Percentiles rank a stretch among this genome's conserved stretches.
phyloP scores from a whole-genome alignment of 225 moss, liverwort and hornwort species.

The Physcomitrellopsis africana region DNA sequence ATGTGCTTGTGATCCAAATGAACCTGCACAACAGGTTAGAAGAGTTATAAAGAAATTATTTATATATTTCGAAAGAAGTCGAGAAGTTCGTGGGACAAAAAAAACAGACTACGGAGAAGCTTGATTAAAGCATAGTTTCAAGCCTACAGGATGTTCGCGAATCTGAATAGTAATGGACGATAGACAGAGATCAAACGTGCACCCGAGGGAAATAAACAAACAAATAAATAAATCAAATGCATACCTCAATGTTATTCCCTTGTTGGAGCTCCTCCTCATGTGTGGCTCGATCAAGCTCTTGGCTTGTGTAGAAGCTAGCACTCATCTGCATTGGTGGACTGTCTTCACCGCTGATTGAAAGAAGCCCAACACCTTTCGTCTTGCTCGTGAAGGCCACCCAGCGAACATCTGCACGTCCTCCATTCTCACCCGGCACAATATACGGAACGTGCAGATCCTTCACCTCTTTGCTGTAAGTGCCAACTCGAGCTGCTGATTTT shows the following conservation, averaged over 20 bases:
- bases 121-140: not conserved
- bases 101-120: no score
- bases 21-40: constrained; percentile 52
- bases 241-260: constrained; percentile 71
- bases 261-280: constrained; percentile 74
- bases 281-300: constrained; percentile 65
- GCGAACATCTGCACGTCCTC: constrained; percentile 87
- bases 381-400: constrained; percentile 75
- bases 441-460: constrained; percentile 86
- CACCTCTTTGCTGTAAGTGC: constrained; percentile 61
- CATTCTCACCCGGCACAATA: constrained; percentile 87
- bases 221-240: not conserved
- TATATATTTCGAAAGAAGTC: not conserved
- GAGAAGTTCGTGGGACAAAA: no score
- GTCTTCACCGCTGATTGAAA: constrained; percentile 51
- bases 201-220: no score
- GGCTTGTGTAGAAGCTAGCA: constrained; percentile 64
- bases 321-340: constrained; percentile 74
- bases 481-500: constrained; percentile 76
- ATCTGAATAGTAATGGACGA: not conserved
- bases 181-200: not conserved
- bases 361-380: constrained; percentile 54
- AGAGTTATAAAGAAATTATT: not conserved
- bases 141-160: not conserved
- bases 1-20: constrained; percentile 98